Evolutionary conservation across 1,139 yeast genomes (phyloP), one percentile per base, ranked within the genome.

Genomic region (Spathaspora sp.): DNA sequence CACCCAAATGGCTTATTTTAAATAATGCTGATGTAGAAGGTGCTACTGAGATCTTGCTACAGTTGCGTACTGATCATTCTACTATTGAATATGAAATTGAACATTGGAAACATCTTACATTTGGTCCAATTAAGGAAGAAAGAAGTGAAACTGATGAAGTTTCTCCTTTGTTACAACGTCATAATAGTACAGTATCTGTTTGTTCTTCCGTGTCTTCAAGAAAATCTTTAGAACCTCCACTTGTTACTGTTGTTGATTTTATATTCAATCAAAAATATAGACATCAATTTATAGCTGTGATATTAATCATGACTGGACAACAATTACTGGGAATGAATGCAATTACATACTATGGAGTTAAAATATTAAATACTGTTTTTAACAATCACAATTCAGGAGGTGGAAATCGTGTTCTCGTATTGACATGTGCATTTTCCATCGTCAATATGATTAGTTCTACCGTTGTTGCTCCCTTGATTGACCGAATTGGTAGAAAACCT

Each of bases 401-500:
- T 7, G 57, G 59, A 2, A 58, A 63, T 2, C 61, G 59, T 43
- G 65, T 66, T 10, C 55, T 70, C 24, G 47, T 57, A 15, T 53
- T 70, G 16, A 66, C 74, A 3, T 64, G 69, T 36, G 55, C 65
- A 7, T 58, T 71, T 41, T 65, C 72, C 6, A 49, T 63, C 20
- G 61, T 66, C 39, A 70, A 70, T 49, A 70, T 64, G 2, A 18
- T 69, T 3, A 55, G 64, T 33, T 61, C 74, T 4, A 45, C 65
- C 9, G 46, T 51, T 0, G 65, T 62, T 2, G 58, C 72, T 7
- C 74, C 76, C n/a, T 62, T 67, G 39, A 65, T 70, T 43, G 76
- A 72, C 54, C 68, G 67, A 46, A 60, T 77, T 42, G 97, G 97
- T 3, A 76, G 97, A 42, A 84, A 80, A 54, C 86, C 87, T 5